Base-by-base conservation (phyloP, 768 basidiomycete genomes). In the Rhodotorula diobovata region DNA sequence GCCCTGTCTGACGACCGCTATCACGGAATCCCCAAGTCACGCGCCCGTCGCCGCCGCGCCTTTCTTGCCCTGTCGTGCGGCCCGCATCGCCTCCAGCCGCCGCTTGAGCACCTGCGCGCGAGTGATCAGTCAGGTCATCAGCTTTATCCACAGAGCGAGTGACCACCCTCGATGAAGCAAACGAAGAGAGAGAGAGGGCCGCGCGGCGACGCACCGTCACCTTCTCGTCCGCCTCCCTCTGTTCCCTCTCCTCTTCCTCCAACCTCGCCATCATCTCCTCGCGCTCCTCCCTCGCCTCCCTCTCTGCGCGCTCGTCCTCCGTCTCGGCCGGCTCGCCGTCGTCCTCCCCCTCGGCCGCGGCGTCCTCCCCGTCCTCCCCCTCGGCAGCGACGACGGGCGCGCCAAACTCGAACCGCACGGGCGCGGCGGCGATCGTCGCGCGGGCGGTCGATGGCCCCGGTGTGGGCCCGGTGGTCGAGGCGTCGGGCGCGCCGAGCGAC, bases 21-120 rank as follows among this genome's bases (percentile, higher is more conserved):
- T 1, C 25, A 6, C 48, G 8, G 6, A 28, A 48, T 7, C 48
- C 48, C 25, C 48, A 21, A 46, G n/a, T 43, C 41, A 43, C 41
- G 41, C 48, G 25, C 48, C 23, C 25, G 48, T 6, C 11, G 23
- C 48, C 11, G 25, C 48, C 14, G 41, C 21, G 32, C n/a, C 51
- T 71, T 66, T 68, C 53, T 69, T 50, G 23, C 48, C 25, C 21
- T 48, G 58, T 53, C 62, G 58, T 4, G 67, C 64, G n/a, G 63
- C 67, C 8, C 70, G 63, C 45, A 75, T 64, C 54, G 65, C 54
- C 30, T 75, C 74, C 23, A 75, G 43, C 16, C 74, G 64, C 35
- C 66, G 56, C 63, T 75, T 75, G 34, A 75, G 65, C 2, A 62
- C 70, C 74, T 75, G 64, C 37, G 15, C 20, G 25, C 4, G 8